A percentile compares a stretch with the other conserved stretches of the same genome.
Evolutionary conservation across 73 alveolate genomes (phyloP).

Genomic region (Paramecium tetraurelia): DNA sequence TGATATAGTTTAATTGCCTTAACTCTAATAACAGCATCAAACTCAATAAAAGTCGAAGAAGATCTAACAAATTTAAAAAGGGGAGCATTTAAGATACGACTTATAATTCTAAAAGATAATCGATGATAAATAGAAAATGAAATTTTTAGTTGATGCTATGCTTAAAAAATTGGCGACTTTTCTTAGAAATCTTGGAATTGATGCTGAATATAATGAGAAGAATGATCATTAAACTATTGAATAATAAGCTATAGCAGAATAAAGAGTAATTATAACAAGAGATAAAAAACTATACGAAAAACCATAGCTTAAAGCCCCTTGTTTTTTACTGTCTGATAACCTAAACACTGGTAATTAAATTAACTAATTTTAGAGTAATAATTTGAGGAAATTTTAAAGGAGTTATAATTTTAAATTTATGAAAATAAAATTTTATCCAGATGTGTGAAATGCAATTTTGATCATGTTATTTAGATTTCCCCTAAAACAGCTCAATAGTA

Average conservation of each 20-base stretch:
- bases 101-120: not conserved
- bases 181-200: constrained; percentile 58
- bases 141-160: constrained; percentile 54
- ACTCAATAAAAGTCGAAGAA: not conserved
- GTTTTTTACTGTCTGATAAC: not conserved
- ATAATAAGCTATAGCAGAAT: not conserved
- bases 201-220: constrained; percentile 52
- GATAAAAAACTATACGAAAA: constrained; percentile 45
- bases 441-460: constrained; percentile 51
- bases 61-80: not conserved
- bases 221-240: constrained; percentile 24
- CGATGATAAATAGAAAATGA: not conserved
- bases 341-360: not conserved
- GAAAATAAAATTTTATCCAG: not conserved
- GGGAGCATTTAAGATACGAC: constrained; percentile 7
- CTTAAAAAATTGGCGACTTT: constrained; percentile 33
- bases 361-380: not conserved
- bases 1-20: not conserved
- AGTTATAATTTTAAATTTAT: not conserved
- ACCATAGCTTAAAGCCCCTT: constrained; percentile 11
- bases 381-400: constrained; percentile 41
- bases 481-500: not conserved
- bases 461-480: not conserved
- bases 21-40: not conserved
- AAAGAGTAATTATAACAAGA: constrained; percentile 50